Evolutionary conservation across 176 grass and related monocot species (phyloP).

Genomic region (Melocanna baccifera): DNA sequence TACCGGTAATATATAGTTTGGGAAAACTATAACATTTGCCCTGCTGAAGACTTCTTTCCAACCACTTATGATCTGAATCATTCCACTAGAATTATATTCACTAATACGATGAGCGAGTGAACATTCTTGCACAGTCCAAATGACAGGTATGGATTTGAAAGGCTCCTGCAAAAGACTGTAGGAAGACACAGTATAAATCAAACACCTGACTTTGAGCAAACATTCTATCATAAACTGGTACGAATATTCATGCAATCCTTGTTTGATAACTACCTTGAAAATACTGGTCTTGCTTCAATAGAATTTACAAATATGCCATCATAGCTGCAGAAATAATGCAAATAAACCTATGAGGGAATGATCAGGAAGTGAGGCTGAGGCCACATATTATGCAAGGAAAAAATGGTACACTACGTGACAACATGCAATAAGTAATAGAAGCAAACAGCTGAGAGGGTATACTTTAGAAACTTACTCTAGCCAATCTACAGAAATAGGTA

Average conservation of each 20-base stretch:
- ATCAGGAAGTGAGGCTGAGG: constrained; percentile 43
- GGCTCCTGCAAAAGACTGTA: constrained; percentile 95
- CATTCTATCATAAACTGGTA: constrained; percentile 23
- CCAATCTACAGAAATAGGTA: constrained; percentile 66
- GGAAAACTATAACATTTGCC: constrained; percentile 86
- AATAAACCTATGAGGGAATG: constrained; percentile 70
- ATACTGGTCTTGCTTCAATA: constrained; percentile 71
- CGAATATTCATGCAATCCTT: constrained; percentile 19
- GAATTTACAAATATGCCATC: constrained; percentile 89
- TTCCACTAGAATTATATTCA: constrained; percentile 62
- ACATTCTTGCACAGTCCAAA: constrained; percentile 90
- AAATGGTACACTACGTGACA: background rate
- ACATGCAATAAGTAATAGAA: background rate
- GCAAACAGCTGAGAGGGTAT: constrained; percentile 33
- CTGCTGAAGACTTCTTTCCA: constrained; percentile 84
- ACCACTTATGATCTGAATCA: constrained; percentile 64
- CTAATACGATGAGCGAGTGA: constrained; percentile 56
- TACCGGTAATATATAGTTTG: constrained; percentile 88
- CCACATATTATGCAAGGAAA: constrained; percentile 26
- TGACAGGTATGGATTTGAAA: constrained; percentile 95
- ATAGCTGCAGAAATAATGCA: constrained; percentile 90
- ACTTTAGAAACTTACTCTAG: constrained; percentile 73
- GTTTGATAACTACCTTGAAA: constrained; percentile 70
- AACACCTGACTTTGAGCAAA: constrained; percentile 24
- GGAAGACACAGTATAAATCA: constrained; percentile 36